Evolutionary conservation across 2,329 filamentous ascomycete species (phyloP).

Genomic region (Xylaria sp.): DNA sequence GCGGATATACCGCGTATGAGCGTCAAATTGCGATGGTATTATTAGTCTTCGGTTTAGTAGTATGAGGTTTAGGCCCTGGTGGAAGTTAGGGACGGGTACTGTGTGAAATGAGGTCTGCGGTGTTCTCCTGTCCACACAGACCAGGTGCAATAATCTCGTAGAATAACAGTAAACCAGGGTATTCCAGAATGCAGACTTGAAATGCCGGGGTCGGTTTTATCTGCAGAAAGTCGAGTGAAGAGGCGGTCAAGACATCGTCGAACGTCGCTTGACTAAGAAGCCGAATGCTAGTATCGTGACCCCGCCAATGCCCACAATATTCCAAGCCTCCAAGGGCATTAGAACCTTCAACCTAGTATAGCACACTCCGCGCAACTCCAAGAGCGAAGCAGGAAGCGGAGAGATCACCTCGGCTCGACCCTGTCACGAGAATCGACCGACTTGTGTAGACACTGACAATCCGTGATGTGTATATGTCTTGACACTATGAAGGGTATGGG

Average conservation of each 20-base stretch:
- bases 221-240: slow-evolving; percentile 42
- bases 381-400: slow-evolving; percentile 22
- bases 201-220: slow-evolving; percentile 33
- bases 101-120: slow-evolving; percentile 19
- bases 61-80: slow-evolving; percentile 7
- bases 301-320: slow-evolving; percentile 42
- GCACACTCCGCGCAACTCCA: slow-evolving; percentile 23
- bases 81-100: slow-evolving; percentile 17
- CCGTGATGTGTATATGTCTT: not conserved
- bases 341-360: slow-evolving; percentile 31
- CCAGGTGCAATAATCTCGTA: not conserved
- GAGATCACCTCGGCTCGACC: slow-evolving; percentile 30
- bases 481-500: not conserved
- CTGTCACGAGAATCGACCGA: slow-evolving; percentile 23
- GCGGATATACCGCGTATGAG: slow-evolving; percentile 5
- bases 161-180: not conserved
- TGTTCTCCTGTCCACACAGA: slow-evolving; percentile 5
- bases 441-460: slow-evolving; percentile 6
- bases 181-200: slow-evolving; percentile 24
- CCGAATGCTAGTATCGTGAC: slow-evolving; percentile 45
- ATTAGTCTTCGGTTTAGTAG: not conserved
- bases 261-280: slow-evolving; percentile 35
- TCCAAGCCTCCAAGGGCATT: slow-evolving; percentile 26
- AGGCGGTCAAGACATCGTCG: slow-evolving; percentile 43
- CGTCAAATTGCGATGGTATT: not conserved